These are phyloP conservation scores for Usnea hakonensis DNA, from an alignment of 495 filamentous ascomycete species.

Conservation along the genomic window DNA sequence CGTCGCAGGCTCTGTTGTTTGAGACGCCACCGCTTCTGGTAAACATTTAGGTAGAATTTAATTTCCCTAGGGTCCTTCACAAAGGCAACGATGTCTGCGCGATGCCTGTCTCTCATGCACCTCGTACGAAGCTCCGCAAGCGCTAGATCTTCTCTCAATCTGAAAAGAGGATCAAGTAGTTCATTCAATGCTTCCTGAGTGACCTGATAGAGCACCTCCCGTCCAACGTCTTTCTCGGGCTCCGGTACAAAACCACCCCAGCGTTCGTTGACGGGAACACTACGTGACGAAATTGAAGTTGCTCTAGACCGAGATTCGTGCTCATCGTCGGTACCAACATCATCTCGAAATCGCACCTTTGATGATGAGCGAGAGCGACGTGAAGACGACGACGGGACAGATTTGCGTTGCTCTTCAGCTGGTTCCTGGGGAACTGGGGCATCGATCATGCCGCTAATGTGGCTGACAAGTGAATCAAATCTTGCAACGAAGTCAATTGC, in stretches of 20 bases:
- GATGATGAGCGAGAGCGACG: slow-evolving; percentile 74
- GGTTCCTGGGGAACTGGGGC: slow-evolving; percentile 35
- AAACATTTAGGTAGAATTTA: slow-evolving; percentile 9
- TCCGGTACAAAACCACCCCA: slow-evolving; percentile 80
- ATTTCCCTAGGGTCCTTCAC: slow-evolving; percentile 4
- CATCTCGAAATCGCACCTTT: slow-evolving; percentile 76
- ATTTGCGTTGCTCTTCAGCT: slow-evolving; percentile 15
- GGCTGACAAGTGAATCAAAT: slow-evolving; percentile 2
- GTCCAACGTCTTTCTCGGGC: slow-evolving; percentile 71
- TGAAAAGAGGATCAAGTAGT: slow-evolving; percentile 78
- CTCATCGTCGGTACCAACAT: slow-evolving; percentile 50
- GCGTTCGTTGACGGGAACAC: slow-evolving; percentile 62
- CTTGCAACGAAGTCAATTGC: slow-evolving; percentile 19
- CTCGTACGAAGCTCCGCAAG: slow-evolving; percentile 60
- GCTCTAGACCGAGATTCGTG: slow-evolving; percentile 63
- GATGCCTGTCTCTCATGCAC: slow-evolving; percentile 44
- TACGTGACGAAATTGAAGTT: slow-evolving; percentile 70
- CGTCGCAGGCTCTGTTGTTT: slow-evolving; percentile 28
- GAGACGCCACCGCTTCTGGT: slow-evolving; percentile 26
- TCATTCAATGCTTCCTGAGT: slow-evolving; percentile 89
- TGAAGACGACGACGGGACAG: slow-evolving; percentile 47
- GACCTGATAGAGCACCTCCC: slow-evolving; percentile 83
- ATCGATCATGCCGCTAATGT: slow-evolving; percentile 25
- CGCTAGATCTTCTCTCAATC: slow-evolving; percentile 67
- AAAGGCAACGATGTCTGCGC: slow-evolving; percentile 1